phyloP scores from a whole-genome alignment of 1,284 basidiomycete species.

The Malassezia vespertilionis region DNA sequence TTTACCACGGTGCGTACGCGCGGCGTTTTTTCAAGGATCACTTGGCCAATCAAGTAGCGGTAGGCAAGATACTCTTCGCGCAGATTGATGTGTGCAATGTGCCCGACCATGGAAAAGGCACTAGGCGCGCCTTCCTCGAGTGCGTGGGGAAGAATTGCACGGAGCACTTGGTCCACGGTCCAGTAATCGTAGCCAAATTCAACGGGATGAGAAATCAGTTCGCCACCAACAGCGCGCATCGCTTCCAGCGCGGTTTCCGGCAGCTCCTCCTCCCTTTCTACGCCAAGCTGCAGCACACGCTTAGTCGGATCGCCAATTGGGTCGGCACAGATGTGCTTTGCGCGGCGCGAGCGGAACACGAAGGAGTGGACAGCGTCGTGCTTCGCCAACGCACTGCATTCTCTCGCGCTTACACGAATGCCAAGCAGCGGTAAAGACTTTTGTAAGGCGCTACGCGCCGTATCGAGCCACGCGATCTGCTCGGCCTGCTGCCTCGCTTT shows the following conservation, averaged over 20 bases:
- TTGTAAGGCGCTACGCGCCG: constrained; percentile 1
- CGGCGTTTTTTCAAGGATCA: constrained; percentile 57
- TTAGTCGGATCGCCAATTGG: constrained; percentile 4
- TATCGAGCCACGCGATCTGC: constrained; percentile 10
- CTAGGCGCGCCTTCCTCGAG: constrained; percentile 59
- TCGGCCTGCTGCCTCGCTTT: constrained; percentile 2
- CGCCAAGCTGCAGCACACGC: constrained; percentile 14
- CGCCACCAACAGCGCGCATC: constrained; percentile 1
- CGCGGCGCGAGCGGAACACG: constrained; percentile 12
- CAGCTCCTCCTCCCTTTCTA: neutral
- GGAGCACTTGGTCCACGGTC: constrained; percentile 17
- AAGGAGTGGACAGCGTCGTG: constrained; percentile 7
- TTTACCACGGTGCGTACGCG: constrained; percentile 81
- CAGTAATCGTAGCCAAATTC: constrained; percentile 16
- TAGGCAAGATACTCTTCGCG: constrained; percentile 81
- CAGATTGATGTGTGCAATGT: constrained; percentile 82
- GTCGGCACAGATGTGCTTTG: constrained; percentile 15
- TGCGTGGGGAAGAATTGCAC: constrained; percentile 12
- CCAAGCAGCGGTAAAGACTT: constrained; percentile 14
- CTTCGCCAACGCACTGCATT: constrained; percentile 2
- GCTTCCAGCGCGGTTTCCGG: constrained; percentile 1
- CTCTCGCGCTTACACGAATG: constrained; percentile 6
- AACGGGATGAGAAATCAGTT: constrained; percentile 6
- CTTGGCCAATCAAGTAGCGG: constrained; percentile 77
- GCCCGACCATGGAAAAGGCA: constrained; percentile 78